Conservation (phyloP, 1,139 yeast genomes). For the Pichia sp. region DNA sequence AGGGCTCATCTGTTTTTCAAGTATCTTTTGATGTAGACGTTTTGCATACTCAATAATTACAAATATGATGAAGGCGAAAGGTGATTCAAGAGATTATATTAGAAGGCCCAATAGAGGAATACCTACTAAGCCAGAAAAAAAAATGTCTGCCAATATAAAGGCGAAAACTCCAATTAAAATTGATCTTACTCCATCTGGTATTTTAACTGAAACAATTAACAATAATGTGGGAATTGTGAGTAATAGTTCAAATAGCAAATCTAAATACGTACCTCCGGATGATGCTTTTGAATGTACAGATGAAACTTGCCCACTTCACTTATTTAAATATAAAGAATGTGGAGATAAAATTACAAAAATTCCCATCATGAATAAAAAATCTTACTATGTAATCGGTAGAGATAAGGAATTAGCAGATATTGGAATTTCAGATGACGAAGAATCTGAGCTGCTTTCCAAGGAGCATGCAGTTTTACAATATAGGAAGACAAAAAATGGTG, state of each 20-base stretch:
- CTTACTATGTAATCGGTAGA: slow-evolving; percentile 39
- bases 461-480: slow-evolving; percentile 57
- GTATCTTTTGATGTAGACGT: no score
- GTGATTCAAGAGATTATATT: not conserved
- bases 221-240: not conserved
- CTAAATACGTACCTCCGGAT: slow-evolving; percentile 20
- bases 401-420: slow-evolving; percentile 41
- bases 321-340: slow-evolving; percentile 13
- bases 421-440: slow-evolving; percentile 26
- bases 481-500: slow-evolving; percentile 16
- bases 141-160: no score
- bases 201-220: slow-evolving; percentile 12
- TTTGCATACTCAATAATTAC: no score
- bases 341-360: slow-evolving; percentile 14
- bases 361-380: slow-evolving; percentile 20
- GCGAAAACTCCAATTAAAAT: slow-evolving; percentile 14
- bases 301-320: slow-evolving; percentile 15
- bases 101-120: not conserved
- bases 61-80: not conserved
- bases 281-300: slow-evolving; percentile 19
- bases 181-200: slow-evolving; percentile 25
- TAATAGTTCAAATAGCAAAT: not conserved
- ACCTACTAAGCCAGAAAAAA: not conserved
- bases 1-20: no score
- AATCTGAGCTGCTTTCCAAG: slow-evolving; percentile 41